Evolutionary conservation across 2,329 filamentous ascomycete genomes (phyloP).

Genomic region (Neurospora sp.): DNA sequence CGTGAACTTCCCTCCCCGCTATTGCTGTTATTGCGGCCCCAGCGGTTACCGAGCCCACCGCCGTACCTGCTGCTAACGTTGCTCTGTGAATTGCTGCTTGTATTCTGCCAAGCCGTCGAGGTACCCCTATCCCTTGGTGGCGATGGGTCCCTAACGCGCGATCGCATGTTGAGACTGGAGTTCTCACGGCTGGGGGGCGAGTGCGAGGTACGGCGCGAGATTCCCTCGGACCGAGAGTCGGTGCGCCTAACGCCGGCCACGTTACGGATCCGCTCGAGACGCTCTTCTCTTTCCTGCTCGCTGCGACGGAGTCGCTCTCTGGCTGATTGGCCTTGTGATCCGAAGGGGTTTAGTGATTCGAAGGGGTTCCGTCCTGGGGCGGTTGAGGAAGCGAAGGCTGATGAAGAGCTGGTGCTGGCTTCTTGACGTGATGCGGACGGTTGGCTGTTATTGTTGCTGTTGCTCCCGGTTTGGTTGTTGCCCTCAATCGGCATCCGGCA

Average conservation of each 20-base stretch:
- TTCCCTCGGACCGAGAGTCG: background rate
- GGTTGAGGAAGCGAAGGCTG: background rate
- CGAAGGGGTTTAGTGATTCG: background rate
- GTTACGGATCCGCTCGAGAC: background rate
- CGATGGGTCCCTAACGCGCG: background rate
- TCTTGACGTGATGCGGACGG: background rate
- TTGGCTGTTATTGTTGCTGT: slow-evolving; percentile 7
- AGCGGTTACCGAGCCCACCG: background rate
- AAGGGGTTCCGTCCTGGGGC: background rate
- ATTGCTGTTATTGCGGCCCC: background rate
- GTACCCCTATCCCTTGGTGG: background rate
- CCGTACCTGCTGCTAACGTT: background rate
- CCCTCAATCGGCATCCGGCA: slow-evolving; percentile 51
- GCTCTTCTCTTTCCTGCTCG: background rate
- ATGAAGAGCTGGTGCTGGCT: background rate
- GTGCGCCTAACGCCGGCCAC: background rate
- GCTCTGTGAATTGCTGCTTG: background rate
- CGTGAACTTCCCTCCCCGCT: background rate
- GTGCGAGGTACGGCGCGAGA: background rate
- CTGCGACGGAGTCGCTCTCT: background rate
- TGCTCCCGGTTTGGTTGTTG: slow-evolving; percentile 6
- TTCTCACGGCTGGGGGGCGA: background rate
- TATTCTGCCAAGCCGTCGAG: background rate
- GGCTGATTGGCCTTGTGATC: background rate
- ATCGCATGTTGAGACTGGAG: background rate